phyloP scores from a whole-genome alignment of 306 rosid species.

The Ormosia semicastrata region DNA sequence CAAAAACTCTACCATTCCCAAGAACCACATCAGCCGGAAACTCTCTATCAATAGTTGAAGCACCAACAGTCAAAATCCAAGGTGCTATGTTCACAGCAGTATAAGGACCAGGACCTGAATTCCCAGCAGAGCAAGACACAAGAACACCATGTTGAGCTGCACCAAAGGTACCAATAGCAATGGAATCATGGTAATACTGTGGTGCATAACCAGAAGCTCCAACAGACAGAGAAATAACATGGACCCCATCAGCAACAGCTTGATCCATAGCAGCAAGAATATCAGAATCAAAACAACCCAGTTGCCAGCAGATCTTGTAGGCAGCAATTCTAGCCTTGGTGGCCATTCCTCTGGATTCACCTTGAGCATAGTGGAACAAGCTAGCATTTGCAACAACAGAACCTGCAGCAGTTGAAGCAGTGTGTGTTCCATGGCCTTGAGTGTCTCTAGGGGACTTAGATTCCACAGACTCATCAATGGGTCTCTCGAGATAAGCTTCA shows the following conservation, averaged over 20 bases:
- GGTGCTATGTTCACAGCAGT: conserved; percentile 86
- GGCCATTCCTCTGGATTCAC: conserved; percentile 92
- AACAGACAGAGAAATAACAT: conserved; percentile 83
- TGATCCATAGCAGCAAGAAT: conserved; percentile 95
- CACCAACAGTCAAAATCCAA: conserved; percentile 89
- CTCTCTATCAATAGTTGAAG: conserved; percentile 78
- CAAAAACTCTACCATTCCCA: conserved; percentile 55
- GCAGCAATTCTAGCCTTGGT: conserved; percentile 77
- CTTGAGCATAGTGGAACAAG: conserved; percentile 57
- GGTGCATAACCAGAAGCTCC: conserved; percentile 64
- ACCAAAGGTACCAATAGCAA: conserved; percentile 78
- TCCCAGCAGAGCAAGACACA: conserved; percentile 85
- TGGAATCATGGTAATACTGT: conserved; percentile 59
- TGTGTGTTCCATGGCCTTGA: conserved; percentile 84
- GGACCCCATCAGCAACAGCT: conserved; percentile 76
- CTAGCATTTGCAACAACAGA: conserved; percentile 60
- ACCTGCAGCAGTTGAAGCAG: conserved; percentile 81
- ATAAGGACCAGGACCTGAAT: conserved; percentile 67
- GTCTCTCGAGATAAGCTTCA: conserved; percentile 38
- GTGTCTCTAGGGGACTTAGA: conserved; percentile 71
- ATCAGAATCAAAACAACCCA: conserved; percentile 80
- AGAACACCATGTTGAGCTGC: conserved; percentile 64
- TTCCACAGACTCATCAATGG: conserved; percentile 55
- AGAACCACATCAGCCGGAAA: conserved; percentile 75
- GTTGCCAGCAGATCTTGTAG: conserved; percentile 80